phyloP scores from a whole-genome alignment of 306 rosid species.

The Bauhinia variegata region DNA sequence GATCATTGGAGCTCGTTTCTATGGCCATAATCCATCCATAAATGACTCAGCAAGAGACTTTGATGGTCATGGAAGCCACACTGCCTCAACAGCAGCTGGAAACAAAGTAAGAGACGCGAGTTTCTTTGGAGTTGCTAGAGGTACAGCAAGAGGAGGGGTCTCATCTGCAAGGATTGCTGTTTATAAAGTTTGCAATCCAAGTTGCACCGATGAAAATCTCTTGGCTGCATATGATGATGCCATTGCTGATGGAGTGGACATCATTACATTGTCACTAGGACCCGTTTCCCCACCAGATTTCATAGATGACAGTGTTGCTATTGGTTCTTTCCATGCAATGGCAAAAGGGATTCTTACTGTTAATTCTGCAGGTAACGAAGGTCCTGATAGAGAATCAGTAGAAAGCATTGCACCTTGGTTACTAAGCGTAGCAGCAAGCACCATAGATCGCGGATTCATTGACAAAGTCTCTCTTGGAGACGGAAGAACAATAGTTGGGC shows the following conservation, averaged over 20 bases:
- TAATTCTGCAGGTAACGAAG: constrained; percentile 48
- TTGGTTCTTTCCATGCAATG: constrained; percentile 55
- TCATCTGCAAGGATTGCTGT: constrained; percentile 37
- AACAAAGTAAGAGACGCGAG: not conserved
- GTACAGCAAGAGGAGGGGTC: constrained; percentile 34
- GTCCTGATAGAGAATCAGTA: not conserved
- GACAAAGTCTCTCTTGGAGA: constrained; percentile 48
- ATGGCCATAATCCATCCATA: not conserved
- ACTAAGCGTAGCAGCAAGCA: constrained; percentile 50
- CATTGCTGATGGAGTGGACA: constrained; percentile 53
- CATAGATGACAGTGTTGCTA: constrained; percentile 27
- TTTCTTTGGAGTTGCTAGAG: constrained; percentile 25
- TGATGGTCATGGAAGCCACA: constrained; percentile 17
- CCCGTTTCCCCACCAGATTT: rapidly evolving
- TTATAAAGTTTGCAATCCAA: not conserved
- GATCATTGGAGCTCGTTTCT: constrained; percentile 33
- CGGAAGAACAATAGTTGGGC: constrained; percentile 37
- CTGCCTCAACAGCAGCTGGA: constrained; percentile 30
- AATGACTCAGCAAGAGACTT: not conserved
- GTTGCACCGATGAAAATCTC: not conserved
- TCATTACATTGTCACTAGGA: constrained; percentile 46
- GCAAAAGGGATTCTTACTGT: constrained; percentile 46
- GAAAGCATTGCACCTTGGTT: constrained; percentile 52
- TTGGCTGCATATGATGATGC: constrained; percentile 65
- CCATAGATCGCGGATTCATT: constrained; percentile 35